These are phyloP conservation scores for Lactifluus piperatus DNA, from an alignment of 768 basidiomycete species.

Conservation along the genomic window DNA sequence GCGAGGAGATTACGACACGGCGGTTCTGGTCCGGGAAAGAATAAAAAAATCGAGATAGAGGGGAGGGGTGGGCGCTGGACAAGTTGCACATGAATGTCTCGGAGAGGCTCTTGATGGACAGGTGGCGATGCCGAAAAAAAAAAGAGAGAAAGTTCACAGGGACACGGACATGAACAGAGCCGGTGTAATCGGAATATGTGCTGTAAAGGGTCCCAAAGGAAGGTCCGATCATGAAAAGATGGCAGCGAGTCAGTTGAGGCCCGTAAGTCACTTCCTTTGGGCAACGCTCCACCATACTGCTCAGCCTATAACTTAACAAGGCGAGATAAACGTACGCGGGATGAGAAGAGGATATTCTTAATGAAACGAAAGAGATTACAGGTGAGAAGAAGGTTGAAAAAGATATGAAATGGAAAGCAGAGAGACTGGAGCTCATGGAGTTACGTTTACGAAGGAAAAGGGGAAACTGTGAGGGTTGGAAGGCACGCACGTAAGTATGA, in stretches of 20 bases:
- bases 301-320: not conserved
- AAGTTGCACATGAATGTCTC: not conserved
- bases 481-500: conserved; percentile 11
- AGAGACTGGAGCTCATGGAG: not conserved
- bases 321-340: no score
- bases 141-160: not conserved
- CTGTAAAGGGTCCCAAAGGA: not conserved
- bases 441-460: not conserved
- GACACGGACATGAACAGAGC: not conserved
- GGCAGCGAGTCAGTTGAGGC: not conserved
- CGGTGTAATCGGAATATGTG: not conserved
- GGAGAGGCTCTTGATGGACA: not conserved
- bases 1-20: conserved; percentile 7
- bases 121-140: not conserved
- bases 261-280: not conserved
- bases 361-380: not conserved
- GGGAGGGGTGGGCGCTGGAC: not conserved
- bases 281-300: not conserved
- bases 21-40: not conserved
- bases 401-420: conserved; percentile 11
- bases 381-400: conserved; percentile 2
- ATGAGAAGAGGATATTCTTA: not conserved
- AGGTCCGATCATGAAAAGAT: not conserved
- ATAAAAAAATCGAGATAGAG: not conserved
- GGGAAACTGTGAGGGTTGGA: not conserved